Evolutionary conservation across 164 flowering plant genomes (phyloP), one percentile per base, ranked within the genome.

Genomic region (Liriodendron chinense): DNA sequence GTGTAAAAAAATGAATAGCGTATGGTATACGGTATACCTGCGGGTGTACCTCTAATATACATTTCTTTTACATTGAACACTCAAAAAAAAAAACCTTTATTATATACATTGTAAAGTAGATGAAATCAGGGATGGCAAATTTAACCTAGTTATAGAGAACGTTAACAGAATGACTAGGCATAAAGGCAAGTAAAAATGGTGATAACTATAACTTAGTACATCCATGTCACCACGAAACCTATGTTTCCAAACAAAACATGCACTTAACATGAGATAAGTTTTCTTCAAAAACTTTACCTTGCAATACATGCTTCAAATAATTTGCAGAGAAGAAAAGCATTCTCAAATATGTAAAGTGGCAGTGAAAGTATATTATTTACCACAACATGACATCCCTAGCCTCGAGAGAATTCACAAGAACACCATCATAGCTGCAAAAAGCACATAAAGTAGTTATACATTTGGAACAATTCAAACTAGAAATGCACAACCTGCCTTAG

Each of bases 381-480:
- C 94, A 69, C 63, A 89, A 85, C 59, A 93, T 21, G 24, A 88
- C 76, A 71, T 72, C 83, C 78, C 68, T 89, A n/a, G 92, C 88
- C 85, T 89, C 92, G 74, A 96, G 84, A 79, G 97, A 90, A 80
- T 85, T 89, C 80, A 91, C 89, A 80, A 94, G 85, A 77, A 93
- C 77, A 69, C 94, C 98, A 87, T 96, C 92, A 77, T 89, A 96
- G 85, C 99, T 96, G 90, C 91, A 87, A 53, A 75, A 66, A 9
- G n/a, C 67, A 66, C 43, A 26, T 26, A 7, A n/a, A 63, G 20
- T 9, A 21, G 66, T 63, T 21, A 22, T 16, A 63, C 3, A 63
- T 63, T 20, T 24, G 9, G 3, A 21, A 63, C 22, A 63, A 16
- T 16, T 12, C 18, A 16, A 53, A 53, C 59, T 53, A 53, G 59